phyloP scores from a whole-genome alignment of 805 yeast species.

The Yarrowia yakushimensis region DNA sequence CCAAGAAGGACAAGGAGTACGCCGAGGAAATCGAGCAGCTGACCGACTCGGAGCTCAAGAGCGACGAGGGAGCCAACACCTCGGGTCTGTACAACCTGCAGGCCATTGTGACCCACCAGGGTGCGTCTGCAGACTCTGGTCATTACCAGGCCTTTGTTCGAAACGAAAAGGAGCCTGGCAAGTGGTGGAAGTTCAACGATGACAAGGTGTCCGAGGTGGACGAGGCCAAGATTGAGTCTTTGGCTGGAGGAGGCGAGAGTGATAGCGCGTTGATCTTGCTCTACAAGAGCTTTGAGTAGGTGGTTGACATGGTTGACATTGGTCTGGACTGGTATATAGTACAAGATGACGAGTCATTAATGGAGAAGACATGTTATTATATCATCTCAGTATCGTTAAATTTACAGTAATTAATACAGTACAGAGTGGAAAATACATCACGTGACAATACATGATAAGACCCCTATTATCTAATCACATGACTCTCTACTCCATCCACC shows the following conservation, averaged over 20 bases:
- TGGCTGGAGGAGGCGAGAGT: conserved; percentile 97
- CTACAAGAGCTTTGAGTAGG: conserved; percentile 75
- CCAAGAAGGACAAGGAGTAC: conserved; percentile 32
- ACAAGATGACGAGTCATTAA: no score
- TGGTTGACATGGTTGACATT: no score
- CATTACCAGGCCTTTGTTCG: conserved; percentile 90
- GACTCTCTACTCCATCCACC: no score
- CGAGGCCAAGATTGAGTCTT: conserved; percentile 73
- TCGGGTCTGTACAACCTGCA: conserved; percentile 79
- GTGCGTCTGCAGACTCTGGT: conserved; percentile 94
- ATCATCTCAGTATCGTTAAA: no score
- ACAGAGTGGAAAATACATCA: no score
- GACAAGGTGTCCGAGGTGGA: conserved; percentile 78
- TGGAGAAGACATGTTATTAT: no score
- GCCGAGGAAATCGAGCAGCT: conserved; percentile 33
- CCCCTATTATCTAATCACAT: no score
- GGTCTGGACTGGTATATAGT: no score
- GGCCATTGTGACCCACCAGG: conserved; percentile 88
- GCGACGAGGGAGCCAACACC: conserved; percentile 66
- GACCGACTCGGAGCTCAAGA: conserved; percentile 44
- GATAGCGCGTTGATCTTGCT: conserved; percentile 89
- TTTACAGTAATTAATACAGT: no score
- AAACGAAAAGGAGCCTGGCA: conserved; percentile 58
- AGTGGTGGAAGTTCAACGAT: conserved; percentile 95
- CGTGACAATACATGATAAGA: no score